These are phyloP conservation scores for Mycothermus thermophilus DNA, from an alignment of 495 filamentous ascomycete species.

Conservation along the genomic window DNA sequence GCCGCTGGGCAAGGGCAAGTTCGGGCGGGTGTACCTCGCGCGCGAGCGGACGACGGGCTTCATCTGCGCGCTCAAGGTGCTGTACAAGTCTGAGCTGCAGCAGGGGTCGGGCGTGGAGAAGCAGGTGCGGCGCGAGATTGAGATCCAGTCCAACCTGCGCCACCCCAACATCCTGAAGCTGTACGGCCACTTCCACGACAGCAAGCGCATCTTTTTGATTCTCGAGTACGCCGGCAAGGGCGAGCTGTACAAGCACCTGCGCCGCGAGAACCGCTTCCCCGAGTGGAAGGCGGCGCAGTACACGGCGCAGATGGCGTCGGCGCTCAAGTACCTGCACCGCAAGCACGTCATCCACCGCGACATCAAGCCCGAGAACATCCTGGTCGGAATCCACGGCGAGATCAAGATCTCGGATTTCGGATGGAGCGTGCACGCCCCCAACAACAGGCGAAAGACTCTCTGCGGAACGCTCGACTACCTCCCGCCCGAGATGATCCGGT, in stretches of 20 bases:
- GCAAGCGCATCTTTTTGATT: slow-evolving; percentile 88
- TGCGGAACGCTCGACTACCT: slow-evolving; percentile 96
- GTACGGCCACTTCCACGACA: slow-evolving; percentile 95
- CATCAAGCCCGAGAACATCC: slow-evolving; percentile 98
- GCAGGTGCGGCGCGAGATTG: slow-evolving; percentile 91
- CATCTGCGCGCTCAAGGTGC: slow-evolving; percentile 91
- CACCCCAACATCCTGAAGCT: slow-evolving; percentile 93
- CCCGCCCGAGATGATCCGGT: slow-evolving; percentile 91
- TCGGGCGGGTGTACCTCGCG: slow-evolving; percentile 89
- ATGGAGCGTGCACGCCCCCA: slow-evolving; percentile 96
- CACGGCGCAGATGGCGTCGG: slow-evolving; percentile 96
- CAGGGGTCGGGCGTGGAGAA: slow-evolving; percentile 82
- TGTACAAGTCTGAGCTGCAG: slow-evolving; percentile 88
- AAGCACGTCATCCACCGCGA: slow-evolving; percentile 98
- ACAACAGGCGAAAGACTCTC: slow-evolving; percentile 86
- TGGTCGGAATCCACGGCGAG: slow-evolving; percentile 92
- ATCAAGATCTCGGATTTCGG: slow-evolving; percentile 98
- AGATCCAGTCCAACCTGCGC: slow-evolving; percentile 91
- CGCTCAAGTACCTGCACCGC: slow-evolving; percentile 81
- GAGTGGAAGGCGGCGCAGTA: slow-evolving; percentile 96
- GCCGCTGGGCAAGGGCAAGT: slow-evolving; percentile 93
- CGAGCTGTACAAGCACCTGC: slow-evolving; percentile 93
- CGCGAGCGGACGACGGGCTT: slow-evolving; percentile 80
- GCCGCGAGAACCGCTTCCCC: slow-evolving; percentile 74
- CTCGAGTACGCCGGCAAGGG: slow-evolving; percentile 92